Evolutionary conservation across 768 basidiomycete species (phyloP).

Genomic region (Leccinum barrowsii): DNA sequence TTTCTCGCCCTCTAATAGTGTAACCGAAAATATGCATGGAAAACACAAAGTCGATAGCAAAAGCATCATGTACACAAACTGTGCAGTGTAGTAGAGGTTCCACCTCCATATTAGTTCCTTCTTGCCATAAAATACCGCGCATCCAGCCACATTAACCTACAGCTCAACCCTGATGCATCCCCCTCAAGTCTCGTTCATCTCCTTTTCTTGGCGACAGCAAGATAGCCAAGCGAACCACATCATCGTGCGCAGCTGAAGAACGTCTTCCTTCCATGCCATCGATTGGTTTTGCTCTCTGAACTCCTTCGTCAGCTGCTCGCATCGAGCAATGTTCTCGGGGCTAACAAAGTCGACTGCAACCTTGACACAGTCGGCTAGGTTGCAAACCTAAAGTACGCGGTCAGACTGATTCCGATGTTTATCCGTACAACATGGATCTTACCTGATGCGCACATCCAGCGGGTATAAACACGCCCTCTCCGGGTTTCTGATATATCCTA

Average conservation of each 20-base stretch:
- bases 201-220: constrained; percentile 48
- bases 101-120: constrained; percentile 26
- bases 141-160: constrained; percentile 20
- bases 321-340: constrained; percentile 86
- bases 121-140: constrained; percentile 27
- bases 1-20: background rate
- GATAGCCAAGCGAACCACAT: constrained; percentile 94
- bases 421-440: constrained; percentile 17
- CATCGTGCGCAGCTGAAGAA: constrained; percentile 86
- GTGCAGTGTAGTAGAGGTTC: constrained; percentile 20
- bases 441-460: constrained; percentile 93
- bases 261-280: constrained; percentile 92
- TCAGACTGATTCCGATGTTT: background rate
- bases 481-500: constrained; percentile 85
- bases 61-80: constrained; percentile 24
- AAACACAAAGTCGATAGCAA: constrained; percentile 14
- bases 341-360: constrained; percentile 94
- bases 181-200: constrained; percentile 32
- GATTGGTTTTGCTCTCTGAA: constrained; percentile 88
- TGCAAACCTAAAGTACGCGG: constrained; percentile 66
- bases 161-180: constrained; percentile 4
- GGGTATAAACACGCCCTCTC: constrained; percentile 93
- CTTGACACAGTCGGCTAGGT: constrained; percentile 93
- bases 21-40: constrained; percentile 11
- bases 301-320: constrained; percentile 81